phyloP scores from a whole-genome alignment of 192 early-diverging fungal genomes.

The Umbelopsis vinacea region DNA sequence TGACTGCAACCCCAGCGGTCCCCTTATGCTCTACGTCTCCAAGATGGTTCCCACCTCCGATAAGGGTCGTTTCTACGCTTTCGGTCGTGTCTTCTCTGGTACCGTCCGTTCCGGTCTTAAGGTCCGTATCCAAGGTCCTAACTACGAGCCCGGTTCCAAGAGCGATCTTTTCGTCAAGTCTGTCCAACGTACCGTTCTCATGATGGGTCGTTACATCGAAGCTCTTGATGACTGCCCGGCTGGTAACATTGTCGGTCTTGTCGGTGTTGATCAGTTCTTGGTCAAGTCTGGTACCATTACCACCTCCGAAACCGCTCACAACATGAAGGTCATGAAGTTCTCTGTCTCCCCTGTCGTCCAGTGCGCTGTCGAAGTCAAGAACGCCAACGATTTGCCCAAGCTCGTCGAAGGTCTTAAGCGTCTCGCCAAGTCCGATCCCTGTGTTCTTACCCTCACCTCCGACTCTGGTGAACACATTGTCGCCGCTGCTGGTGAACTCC shows the following conservation, averaged over 20 bases:
- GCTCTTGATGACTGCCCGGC: conserved; percentile 98
- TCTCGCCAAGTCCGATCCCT: conserved; percentile 98
- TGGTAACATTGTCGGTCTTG: conserved; percentile 99
- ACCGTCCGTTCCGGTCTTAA: conserved; percentile 95
- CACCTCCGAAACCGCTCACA: conserved; percentile 93
- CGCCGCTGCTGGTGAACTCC: conserved; percentile 99
- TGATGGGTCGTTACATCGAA: conserved; percentile 99
- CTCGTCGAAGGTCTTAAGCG: conserved; percentile 99
- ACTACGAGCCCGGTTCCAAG: conserved; percentile 90
- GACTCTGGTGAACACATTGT: conserved; percentile 98
- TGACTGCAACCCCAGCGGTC: conserved; percentile 90
- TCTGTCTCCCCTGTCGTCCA: conserved; percentile 98
- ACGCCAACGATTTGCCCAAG: conserved; percentile 99
- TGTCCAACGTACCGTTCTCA: conserved; percentile 97
- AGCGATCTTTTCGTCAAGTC: conserved; percentile 92
- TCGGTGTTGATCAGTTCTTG: conserved; percentile 99
- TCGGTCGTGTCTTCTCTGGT: conserved; percentile 99
- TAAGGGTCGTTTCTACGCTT: conserved; percentile 99
- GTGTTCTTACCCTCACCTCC: conserved; percentile 87
- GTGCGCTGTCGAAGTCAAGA: conserved; percentile 96
- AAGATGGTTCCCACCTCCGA: conserved; percentile 99
- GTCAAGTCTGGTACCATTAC: conserved; percentile 99
- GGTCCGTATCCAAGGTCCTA: conserved; percentile 99
- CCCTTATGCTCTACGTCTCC: conserved; percentile 98
- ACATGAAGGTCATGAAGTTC: conserved; percentile 99